Evolutionary conservation across 495 filamentous ascomycete species (phyloP).

Genomic region (Daldinia loculata): DNA sequence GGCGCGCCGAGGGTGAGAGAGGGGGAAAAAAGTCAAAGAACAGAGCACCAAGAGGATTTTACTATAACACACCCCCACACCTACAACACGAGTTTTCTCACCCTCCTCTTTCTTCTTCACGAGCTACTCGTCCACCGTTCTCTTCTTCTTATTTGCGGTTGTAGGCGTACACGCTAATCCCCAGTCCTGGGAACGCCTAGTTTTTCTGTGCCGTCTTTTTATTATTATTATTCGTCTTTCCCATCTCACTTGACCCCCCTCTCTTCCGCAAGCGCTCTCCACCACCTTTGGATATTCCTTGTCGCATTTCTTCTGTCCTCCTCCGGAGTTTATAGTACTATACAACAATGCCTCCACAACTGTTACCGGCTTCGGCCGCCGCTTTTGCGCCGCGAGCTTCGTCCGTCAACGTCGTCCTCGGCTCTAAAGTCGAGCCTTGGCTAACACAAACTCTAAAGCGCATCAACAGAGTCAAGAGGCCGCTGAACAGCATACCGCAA

Average conservation of each 20-base stretch:
- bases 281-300: constrained; percentile 57
- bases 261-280: constrained; percentile 59
- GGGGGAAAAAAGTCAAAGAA: constrained; percentile 7
- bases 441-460: constrained; percentile 96
- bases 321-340: constrained; percentile 36
- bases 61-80: constrained; percentile 57
- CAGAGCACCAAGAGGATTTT: constrained; percentile 35
- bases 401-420: constrained; percentile 94
- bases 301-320: constrained; percentile 42
- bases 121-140: constrained; percentile 56
- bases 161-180: constrained; percentile 67
- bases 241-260: constrained; percentile 52
- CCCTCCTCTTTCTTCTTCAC: constrained; percentile 60
- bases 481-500: constrained; percentile 96
- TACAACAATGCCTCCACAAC: constrained; percentile 82
- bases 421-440: constrained; percentile 95
- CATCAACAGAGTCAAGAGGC: constrained; percentile 96
- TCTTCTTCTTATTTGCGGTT: constrained; percentile 61
- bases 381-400: constrained; percentile 92
- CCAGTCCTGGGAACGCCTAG: constrained; percentile 63
- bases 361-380: constrained; percentile 93
- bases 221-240: constrained; percentile 62
- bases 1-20: constrained; percentile 16
- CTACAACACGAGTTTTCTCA: constrained; percentile 57
- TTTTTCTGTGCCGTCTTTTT: constrained; percentile 62